Percentiles rank a stretch among this genome's conserved stretches.
Evolutionary conservation across 768 basidiomycete genomes (phyloP).

Genomic region (Chlorophyllum brunneum): DNA sequence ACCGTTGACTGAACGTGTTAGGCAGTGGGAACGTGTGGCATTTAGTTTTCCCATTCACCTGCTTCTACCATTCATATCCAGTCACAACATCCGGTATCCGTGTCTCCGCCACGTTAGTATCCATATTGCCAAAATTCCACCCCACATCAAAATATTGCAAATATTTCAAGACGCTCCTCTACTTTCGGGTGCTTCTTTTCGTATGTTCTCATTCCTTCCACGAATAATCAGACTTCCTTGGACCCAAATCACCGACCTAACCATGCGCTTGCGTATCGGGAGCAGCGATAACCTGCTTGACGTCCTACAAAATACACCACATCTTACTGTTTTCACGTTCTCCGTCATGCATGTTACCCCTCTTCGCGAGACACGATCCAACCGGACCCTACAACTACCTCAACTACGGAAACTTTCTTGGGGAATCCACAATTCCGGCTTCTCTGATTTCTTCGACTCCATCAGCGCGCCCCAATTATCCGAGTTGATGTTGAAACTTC

Average conservation of each 20-base stretch:
- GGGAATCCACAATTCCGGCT: not conserved
- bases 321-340: not conserved
- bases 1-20: not conserved
- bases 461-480: not conserved
- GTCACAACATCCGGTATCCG: not conserved
- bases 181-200: not conserved
- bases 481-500: not conserved
- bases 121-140: not conserved
- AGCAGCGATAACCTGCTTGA: not conserved
- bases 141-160: not conserved
- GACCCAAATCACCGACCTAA: conserved; percentile 2
- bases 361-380: not conserved
- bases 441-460: not conserved
- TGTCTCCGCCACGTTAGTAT: not conserved
- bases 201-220: not conserved
- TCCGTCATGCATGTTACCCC: not conserved
- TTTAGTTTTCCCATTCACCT: not conserved
- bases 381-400: not conserved
- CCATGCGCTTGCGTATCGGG: not conserved
- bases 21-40: not conserved
- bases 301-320: not conserved
- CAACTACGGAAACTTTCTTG: conserved; percentile 1
- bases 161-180: conserved; percentile 2
- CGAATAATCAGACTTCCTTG: not conserved
- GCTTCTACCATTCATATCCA: not conserved